Evolutionary conservation across 78 protist genomes (phyloP), one percentile per base, ranked within the genome.

Genomic region (Capsaspora owczarzaki): DNA sequence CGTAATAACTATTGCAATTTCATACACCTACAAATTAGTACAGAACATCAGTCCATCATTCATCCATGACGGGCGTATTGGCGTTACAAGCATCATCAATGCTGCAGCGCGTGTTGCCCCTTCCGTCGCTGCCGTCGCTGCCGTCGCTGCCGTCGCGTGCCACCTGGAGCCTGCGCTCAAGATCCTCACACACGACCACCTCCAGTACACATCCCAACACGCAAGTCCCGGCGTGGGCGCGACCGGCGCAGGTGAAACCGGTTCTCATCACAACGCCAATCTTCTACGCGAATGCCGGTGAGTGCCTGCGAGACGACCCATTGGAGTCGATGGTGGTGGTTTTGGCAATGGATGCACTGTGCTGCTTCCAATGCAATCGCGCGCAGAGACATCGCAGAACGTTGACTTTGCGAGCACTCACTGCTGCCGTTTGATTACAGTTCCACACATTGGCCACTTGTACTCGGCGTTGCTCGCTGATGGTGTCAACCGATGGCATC

Each of bases 261-360:
- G 5, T 37, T 42, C 8, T 6, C 53, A 27, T 96, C 31, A 95
- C 99, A 2, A 96, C 99, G 56, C 97, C 99, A 35, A 96, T 96
- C 46, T 95, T 93, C 89, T 96, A 96, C 84, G 97, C 91, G 16
- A 96, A 96, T 75, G 97, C 87, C 3, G 51, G 70, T 69, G 96
- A 98, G 53, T 80, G 78, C 53, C n/a, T n/a, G n/a, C 74, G 76
- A 25, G 19, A 2, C 63, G 33, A 14, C 40, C 20, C 6, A 35
- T 20, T 43, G 20, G 40, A 22, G 23, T 23, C 35, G 12, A 46
- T 72, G 77, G 5, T 72, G n/a, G n/a, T 29, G 35, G 22, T 72
- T 27, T 19, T 42, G 27, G 14, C 31, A 12, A 42, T 69, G 27
- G 49, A 71, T 43, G 49, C 16, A 69, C 22, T 31, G 53, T 61